These are phyloP conservation scores for Clitopilus passeckerianus DNA, from an alignment of 768 basidiomycete genomes.

Conservation along the genomic window DNA sequence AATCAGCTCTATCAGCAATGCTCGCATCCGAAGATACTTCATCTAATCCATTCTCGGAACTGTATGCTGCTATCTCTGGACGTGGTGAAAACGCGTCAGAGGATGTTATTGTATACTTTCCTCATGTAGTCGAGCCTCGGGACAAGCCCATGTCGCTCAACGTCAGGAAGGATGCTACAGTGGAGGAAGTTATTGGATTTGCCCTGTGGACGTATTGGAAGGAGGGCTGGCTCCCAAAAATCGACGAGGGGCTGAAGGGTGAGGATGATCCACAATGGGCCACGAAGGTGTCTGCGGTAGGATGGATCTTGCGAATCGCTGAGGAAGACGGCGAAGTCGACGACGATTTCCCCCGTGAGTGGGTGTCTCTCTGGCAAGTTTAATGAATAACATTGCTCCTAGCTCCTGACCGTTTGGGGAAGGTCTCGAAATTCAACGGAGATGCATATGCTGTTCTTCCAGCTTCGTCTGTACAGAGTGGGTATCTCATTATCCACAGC, in stretches of 20 bases:
- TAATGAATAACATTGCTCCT: constrained; percentile 7
- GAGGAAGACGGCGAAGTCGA: constrained; percentile 98
- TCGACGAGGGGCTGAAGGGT: constrained; percentile 60
- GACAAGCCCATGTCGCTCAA: constrained; percentile 65
- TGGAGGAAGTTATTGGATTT: constrained; percentile 95
- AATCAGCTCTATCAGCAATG: constrained; percentile 70
- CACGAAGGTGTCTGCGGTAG: constrained; percentile 64
- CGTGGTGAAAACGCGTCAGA: constrained; percentile 61
- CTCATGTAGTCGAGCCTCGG: constrained; percentile 59
- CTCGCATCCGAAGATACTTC: constrained; percentile 62
- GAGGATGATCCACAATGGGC: constrained; percentile 60
- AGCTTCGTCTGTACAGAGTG: constrained; percentile 67
- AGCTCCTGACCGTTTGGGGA: constrained; percentile 89
- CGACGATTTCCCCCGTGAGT: constrained; percentile 95
- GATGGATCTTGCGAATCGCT: constrained; percentile 91
- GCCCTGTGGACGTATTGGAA: constrained; percentile 94
- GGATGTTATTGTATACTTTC: constrained; percentile 79
- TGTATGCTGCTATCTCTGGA: constrained; percentile 83
- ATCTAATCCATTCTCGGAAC: constrained; percentile 83
- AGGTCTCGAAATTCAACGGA: constrained; percentile 84
- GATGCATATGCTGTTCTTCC: constrained; percentile 87
- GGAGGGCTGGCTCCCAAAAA: constrained; percentile 70
- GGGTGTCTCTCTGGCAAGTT: not conserved
- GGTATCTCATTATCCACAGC: constrained; percentile 12
- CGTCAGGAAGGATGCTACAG: constrained; percentile 82